Base-by-base conservation (phyloP, 257 asterid species). In the Przewalskia tangutica region DNA sequence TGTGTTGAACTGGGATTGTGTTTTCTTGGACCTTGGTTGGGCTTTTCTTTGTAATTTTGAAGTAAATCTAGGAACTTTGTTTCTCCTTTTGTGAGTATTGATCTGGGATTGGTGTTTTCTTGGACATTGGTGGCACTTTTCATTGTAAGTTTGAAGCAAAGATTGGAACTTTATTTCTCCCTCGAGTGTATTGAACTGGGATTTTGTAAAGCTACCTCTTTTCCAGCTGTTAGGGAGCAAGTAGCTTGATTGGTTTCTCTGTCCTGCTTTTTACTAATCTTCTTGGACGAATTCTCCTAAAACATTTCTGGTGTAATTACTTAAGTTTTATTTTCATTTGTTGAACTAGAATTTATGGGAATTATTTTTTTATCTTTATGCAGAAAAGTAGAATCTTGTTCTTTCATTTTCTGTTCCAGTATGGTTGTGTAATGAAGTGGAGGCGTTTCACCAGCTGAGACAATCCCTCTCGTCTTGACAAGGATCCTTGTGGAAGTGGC, bases 91-190 rank as follows among this genome's bases (percentile, higher is more conserved):
- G 1, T 4, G 17, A 17, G 13, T 80, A 3, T 76, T 82, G 66
- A 68, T 46, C 84, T 82, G 82, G 85, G 83, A 50, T 85, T 75
- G 40, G 76, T 77, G 83, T 64, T 81, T 64, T 83, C 40, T 77
- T 84, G 79, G 88, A 50, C 48, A 54, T 56, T 83, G 46, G 14
- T 27, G 7, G 20, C 2, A 67, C 77, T 36, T 55, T 3, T 27
- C 32, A 1, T 66, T 7, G 75, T 66, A 68, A 68, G 6, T 55
- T 55, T 55, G 20, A 14, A 55, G 62, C 4, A 53, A 53, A 53
- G 58, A 1, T 53, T 13, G 17, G 58, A 53, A 13, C 58, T 53
- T 53, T 53, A 7, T 53, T 53, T 13, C 58, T 53, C n/a, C 58
- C 58, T 38, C 13, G 4, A 11, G 58, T 53, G 7, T 80, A 1